A percentile compares a stretch with the other conserved stretches of the same genome.
Evolutionary conservation across 202 grass and related monocot genomes (phyloP).

Genomic region (Cymbopogon flexuosus): DNA sequence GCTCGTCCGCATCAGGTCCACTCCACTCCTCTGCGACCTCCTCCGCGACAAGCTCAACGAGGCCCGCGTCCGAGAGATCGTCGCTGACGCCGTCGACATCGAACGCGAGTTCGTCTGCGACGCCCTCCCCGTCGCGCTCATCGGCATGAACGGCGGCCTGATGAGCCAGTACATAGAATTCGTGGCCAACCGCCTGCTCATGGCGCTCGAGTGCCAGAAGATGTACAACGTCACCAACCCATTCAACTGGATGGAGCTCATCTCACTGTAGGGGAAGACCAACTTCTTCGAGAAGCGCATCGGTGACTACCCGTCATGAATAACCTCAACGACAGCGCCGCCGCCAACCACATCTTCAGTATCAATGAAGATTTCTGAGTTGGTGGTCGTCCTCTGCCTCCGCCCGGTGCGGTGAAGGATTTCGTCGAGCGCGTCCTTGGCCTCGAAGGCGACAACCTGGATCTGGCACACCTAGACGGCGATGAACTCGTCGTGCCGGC

Average conservation of each 20-base stretch:
- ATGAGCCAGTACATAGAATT: conserved; percentile 93
- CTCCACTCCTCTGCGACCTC: conserved; percentile 70
- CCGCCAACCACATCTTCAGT: conserved; percentile 55
- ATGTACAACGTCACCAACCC: conserved; percentile 64
- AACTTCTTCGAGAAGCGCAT: conserved; percentile 94
- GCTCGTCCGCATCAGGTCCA: no score
- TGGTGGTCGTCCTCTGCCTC: not conserved
- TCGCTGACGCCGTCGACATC: conserved; percentile 79
- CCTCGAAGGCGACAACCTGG: conserved; percentile 37
- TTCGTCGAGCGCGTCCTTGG: conserved; percentile 54
- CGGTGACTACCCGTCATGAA: conserved; percentile 76
- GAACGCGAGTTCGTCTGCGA: conserved; percentile 89
- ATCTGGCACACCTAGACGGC: not conserved
- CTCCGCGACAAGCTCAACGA: conserved; percentile 59
- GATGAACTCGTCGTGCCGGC: conserved; percentile 39
- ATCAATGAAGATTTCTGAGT: conserved; percentile 66
- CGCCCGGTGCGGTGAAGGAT: conserved; percentile 28
- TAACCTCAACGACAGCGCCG: conserved; percentile 47
- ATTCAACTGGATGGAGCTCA: conserved; percentile 90
- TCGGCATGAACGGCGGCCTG: conserved; percentile 75
- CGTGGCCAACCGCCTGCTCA: conserved; percentile 71
- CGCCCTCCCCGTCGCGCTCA: conserved; percentile 62
- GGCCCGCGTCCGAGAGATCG: conserved; percentile 53
- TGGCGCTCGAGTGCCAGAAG: conserved; percentile 57
- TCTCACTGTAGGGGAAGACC: conserved; percentile 81